Conservation (phyloP, 768 basidiomycete species). For the Podaxis sp. region DNA sequence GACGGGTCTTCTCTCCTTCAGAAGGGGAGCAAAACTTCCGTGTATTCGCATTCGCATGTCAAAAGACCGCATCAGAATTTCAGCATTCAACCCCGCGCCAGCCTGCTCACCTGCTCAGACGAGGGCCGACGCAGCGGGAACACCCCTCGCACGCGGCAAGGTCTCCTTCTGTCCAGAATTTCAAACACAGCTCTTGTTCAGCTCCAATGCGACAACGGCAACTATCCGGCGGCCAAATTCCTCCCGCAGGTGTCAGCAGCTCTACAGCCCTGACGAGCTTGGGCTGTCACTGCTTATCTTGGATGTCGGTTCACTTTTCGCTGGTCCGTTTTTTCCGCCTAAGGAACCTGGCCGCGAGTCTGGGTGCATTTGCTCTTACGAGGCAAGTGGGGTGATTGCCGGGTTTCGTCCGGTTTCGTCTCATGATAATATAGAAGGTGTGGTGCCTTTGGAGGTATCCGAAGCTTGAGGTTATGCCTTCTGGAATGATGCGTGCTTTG, state of each 20-base stretch:
- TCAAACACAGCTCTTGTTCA: constrained; percentile 10
- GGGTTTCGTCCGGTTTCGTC: not conserved
- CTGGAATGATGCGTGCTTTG: constrained; percentile 2
- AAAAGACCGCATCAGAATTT: constrained; percentile 1
- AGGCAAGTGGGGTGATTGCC: constrained; percentile 12
- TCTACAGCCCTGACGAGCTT: not conserved
- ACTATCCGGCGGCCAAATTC: constrained; percentile 1
- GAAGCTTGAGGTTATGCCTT: constrained; percentile 8
- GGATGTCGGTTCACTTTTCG: not conserved
- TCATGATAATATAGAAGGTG: constrained; percentile 6
- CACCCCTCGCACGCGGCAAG: not conserved
- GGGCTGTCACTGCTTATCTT: constrained; percentile 1
- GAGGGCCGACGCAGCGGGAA: not conserved
- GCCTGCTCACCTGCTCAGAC: constrained; percentile 1
- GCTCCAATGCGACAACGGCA: constrained; percentile 5
- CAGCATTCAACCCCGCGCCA: not conserved
- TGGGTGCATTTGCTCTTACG: constrained; percentile 3
- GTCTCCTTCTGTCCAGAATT: not conserved
- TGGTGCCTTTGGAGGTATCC: constrained; percentile 3
- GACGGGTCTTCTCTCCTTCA: not conserved
- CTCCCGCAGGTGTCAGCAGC: not conserved
- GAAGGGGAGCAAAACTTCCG: not conserved
- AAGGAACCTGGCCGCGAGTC: not conserved
- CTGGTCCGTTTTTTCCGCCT: not conserved
- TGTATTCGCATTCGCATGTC: constrained; percentile 2